These are phyloP conservation scores for Astraeus odoratus DNA, from an alignment of 768 basidiomycete genomes.

Conservation along the genomic window DNA sequence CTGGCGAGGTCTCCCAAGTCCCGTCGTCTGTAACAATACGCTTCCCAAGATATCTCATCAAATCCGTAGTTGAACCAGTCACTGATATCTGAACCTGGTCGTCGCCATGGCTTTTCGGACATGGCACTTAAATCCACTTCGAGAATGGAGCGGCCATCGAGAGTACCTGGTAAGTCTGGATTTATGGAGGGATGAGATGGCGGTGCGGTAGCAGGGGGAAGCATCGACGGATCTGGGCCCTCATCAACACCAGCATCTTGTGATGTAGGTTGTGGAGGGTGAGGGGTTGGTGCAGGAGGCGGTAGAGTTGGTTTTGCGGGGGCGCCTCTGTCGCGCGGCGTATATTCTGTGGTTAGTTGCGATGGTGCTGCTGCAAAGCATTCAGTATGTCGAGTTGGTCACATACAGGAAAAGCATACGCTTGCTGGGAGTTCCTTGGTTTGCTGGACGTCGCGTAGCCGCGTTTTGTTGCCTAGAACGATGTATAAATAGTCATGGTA, in stretches of 20 bases:
- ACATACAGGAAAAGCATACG: slow-evolving; percentile 9
- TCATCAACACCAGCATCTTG: slow-evolving; percentile 31
- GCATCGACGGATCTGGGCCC: slow-evolving; percentile 54
- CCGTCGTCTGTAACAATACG: slow-evolving; percentile 79
- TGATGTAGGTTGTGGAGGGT: slow-evolving; percentile 14
- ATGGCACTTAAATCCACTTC: slow-evolving; percentile 75
- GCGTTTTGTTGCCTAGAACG: slow-evolving; percentile 30
- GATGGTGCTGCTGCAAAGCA: slow-evolving; percentile 33
- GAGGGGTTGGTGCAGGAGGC: slow-evolving; percentile 18
- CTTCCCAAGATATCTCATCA: slow-evolving; percentile 94
- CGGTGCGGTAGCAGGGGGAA: slow-evolving; percentile 64
- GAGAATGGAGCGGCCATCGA: slow-evolving; percentile 74
- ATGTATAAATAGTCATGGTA: slow-evolving; percentile 2
- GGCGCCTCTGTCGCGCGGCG: slow-evolving; percentile 59
- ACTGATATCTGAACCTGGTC: slow-evolving; percentile 85
- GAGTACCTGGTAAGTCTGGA: slow-evolving; percentile 52
- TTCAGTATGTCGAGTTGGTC: slow-evolving; percentile 3
- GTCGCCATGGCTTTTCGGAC: slow-evolving; percentile 84
- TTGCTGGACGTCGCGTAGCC: slow-evolving; percentile 27
- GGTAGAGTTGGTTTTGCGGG: slow-evolving; percentile 24
- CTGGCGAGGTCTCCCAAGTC: slow-evolving; percentile 75
- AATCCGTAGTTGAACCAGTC: slow-evolving; percentile 99
- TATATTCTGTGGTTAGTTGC: slow-evolving; percentile 77
- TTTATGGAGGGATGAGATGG: slow-evolving; percentile 78
- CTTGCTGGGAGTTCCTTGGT: slow-evolving; percentile 25